These are phyloP conservation scores for Pinguiococcus pyrenoidosus DNA, from an alignment of 108 stramenopile genomes.

Conservation along the genomic window DNA sequence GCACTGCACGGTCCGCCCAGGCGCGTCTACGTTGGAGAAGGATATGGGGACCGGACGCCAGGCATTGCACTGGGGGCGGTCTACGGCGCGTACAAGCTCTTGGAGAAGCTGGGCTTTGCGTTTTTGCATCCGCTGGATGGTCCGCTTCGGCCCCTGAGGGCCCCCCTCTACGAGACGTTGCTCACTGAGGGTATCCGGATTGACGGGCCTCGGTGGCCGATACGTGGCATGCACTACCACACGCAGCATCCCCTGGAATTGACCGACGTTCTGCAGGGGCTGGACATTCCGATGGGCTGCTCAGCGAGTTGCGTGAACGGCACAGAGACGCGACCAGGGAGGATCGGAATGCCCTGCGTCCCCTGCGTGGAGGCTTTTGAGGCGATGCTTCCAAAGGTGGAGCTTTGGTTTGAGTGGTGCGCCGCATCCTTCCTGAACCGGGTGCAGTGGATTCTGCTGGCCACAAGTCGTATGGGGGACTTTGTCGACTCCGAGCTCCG, in stretches of 20 bases:
- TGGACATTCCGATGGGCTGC: conserved; percentile 14
- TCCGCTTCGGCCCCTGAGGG: neutral
- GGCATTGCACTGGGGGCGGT: too few relatives aligned
- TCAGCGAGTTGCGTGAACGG: too few relatives aligned
- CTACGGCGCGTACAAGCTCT: conserved; percentile 5
- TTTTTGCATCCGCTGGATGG: conserved; percentile 13
- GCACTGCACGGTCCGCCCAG: too few relatives aligned
- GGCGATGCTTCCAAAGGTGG: conserved; percentile 11
- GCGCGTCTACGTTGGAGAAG: too few relatives aligned
- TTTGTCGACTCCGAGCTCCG: neutral
- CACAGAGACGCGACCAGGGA: too few relatives aligned
- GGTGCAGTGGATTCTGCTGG: conserved; percentile 19
- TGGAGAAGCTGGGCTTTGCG: conserved; percentile 15
- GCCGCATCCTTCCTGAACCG: conserved; percentile 10
- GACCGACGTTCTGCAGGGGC: conserved; percentile 20
- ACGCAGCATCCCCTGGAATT: conserved; percentile 23
- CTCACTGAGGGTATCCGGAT: neutral
- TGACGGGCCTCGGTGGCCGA: conserved; percentile 6
- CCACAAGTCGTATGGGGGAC: neutral
- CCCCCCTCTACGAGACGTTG: neutral
- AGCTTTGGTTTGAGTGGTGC: conserved; percentile 11
- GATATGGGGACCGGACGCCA: too few relatives aligned
- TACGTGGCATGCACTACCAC: conserved; percentile 10
- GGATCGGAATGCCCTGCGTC: neutral
- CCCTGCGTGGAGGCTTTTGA: conserved; percentile 7